Conservation (phyloP, 306 rosid species). For the Carpinus fangiana region DNA sequence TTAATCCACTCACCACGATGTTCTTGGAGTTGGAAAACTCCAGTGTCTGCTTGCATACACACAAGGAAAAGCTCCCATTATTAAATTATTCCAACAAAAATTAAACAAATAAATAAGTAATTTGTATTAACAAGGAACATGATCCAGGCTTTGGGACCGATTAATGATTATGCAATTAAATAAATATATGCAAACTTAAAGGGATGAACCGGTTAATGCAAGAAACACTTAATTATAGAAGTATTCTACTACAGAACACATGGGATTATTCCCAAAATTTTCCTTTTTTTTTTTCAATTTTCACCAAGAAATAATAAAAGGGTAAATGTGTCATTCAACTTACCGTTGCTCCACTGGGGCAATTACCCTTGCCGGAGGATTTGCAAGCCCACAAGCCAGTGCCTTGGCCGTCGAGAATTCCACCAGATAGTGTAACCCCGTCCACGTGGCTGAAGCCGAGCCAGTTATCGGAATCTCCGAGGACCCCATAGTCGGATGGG, state of each 20-base stretch:
- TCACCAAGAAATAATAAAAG: neutral
- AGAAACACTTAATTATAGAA: too few species aligned
- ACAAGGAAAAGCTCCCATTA: neutral
- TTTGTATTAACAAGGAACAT: neutral
- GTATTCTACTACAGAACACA: too few species aligned
- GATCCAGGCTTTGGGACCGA: neutral
- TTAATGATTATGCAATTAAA: too few species aligned
- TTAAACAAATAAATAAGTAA: too few species aligned
- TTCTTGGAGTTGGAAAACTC: slow-evolving; percentile 44
- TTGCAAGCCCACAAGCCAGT: slow-evolving; percentile 51
- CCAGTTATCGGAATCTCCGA: slow-evolving; percentile 42
- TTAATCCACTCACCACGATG: slow-evolving; percentile 41
- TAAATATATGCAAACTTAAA: too few species aligned
- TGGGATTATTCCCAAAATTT: too few species aligned
- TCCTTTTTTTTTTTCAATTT: too few species aligned
- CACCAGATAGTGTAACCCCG: slow-evolving; percentile 46
- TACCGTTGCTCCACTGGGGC: slow-evolving; percentile 59
- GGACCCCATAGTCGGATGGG: slow-evolving; percentile 39
- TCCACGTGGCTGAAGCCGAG: slow-evolving; percentile 34
- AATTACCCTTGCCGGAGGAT: slow-evolving; percentile 30
- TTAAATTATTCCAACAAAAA: too few species aligned
- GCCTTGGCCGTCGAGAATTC: slow-evolving; percentile 54
- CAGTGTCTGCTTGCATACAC: slow-evolving; percentile 33
- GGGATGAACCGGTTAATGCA: too few species aligned
- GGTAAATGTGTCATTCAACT: neutral